phyloP scores from a whole-genome alignment of 495 filamentous ascomycete genomes.

The Tuber melanosporum region DNA sequence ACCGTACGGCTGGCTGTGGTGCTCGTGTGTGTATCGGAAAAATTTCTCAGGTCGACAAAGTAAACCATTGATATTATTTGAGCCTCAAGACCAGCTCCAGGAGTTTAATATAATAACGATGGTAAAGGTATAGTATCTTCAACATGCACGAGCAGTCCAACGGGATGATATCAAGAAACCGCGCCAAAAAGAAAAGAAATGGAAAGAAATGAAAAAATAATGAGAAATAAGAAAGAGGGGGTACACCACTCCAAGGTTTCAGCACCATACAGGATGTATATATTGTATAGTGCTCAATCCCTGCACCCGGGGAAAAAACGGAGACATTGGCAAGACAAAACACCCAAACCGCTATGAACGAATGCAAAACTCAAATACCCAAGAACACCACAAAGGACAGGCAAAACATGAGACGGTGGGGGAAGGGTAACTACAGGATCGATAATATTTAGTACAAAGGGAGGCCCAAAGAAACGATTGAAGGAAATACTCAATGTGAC shows the following conservation, averaged over 20 bases:
- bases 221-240: conserved; percentile 2
- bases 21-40: background rate
- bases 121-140: background rate
- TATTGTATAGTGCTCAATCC: background rate
- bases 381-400: conserved; percentile 20
- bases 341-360: background rate
- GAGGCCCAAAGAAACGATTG: background rate
- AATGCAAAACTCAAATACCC: background rate
- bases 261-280: background rate
- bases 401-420: background rate
- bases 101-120: background rate
- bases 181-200: conserved; percentile 3
- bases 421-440: background rate
- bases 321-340: background rate
- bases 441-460: background rate
- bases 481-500: background rate
- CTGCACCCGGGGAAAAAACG: background rate
- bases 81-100: background rate
- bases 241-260: background rate
- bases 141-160: background rate
- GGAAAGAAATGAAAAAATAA: conserved; percentile 5
- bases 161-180: background rate
- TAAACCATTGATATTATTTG: background rate
- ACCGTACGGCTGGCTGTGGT: background rate
- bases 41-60: background rate